Percentiles rank a stretch among this genome's conserved stretches.
Conservation (phyloP, 495 filamentous ascomycete genomes). For the Penicillium roqueforti region DNA sequence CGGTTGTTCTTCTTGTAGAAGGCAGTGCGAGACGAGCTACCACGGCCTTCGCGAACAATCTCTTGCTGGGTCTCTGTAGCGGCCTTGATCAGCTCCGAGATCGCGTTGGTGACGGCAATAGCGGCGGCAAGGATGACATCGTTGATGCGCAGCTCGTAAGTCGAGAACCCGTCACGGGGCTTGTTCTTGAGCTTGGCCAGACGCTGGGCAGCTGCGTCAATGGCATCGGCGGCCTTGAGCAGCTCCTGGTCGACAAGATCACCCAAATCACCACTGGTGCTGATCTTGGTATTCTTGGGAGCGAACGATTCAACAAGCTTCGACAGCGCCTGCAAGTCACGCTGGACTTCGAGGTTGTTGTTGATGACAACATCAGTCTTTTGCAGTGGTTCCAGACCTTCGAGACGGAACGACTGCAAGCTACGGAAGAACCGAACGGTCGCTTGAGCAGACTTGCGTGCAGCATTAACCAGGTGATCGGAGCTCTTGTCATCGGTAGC, state of each 20-base stretch:
- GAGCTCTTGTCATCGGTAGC: constrained; percentile 92
- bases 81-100: constrained; percentile 92
- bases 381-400: constrained; percentile 78
- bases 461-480: constrained; percentile 74
- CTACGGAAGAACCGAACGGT: constrained; percentile 95
- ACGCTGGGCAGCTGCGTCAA: constrained; percentile 83
- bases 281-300: constrained; percentile 75
- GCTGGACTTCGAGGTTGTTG: constrained; percentile 89
- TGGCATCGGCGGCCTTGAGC: constrained; percentile 89
- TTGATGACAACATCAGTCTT: constrained; percentile 96
- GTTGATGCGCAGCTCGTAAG: constrained; percentile 91
- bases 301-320: constrained; percentile 89
- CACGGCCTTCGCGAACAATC: constrained; percentile 93
- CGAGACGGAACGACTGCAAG: constrained; percentile 87
- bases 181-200: constrained; percentile 90
- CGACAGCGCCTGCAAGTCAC: constrained; percentile 83
- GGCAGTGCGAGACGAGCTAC: constrained; percentile 80
- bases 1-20: constrained; percentile 99
- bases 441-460: constrained; percentile 78
- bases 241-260: constrained; percentile 92
- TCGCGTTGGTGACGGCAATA: constrained; percentile 92
- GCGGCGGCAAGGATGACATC: constrained; percentile 92
- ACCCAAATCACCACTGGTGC: constrained; percentile 79
- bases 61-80: constrained; percentile 92
- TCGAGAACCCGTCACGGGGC: constrained; percentile 89